A percentile compares a stretch with the other conserved stretches of the same genome.
These are phyloP conservation scores for Xylaria scruposa DNA, from an alignment of 495 filamentous ascomycete species.

Conservation along the genomic window DNA sequence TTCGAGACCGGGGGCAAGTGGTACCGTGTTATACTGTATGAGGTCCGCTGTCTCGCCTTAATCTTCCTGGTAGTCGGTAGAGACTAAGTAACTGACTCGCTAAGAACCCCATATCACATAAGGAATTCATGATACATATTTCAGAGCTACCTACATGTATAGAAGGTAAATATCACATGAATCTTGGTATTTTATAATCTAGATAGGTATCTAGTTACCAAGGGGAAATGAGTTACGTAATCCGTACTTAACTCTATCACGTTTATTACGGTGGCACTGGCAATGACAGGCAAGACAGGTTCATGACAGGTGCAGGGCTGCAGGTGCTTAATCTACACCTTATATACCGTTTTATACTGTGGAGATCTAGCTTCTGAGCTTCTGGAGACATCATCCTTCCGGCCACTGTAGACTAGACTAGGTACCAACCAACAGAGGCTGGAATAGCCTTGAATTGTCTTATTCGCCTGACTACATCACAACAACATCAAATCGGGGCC, in stretches of 20 bases:
- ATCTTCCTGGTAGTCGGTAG: too few species aligned
- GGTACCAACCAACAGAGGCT: constrained; percentile 3
- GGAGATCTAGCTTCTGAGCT: neutral
- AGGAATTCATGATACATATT: neutral
- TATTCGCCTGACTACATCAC: constrained; percentile 1
- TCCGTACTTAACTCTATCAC: neutral
- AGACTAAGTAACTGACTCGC: neutral
- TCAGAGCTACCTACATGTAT: too few species aligned
- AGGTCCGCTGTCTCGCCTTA: neutral
- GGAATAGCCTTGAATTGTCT: constrained; percentile 18
- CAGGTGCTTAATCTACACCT: neutral
- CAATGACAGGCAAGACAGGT: neutral
- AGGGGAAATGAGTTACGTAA: neutral
- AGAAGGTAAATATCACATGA: too few species aligned
- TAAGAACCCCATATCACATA: neutral
- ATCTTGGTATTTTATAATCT: neutral
- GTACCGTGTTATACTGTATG: neutral
- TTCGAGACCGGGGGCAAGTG: too few species aligned
- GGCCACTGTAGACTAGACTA: neutral
- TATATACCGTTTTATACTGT: constrained; percentile 10
- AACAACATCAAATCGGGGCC: constrained; percentile 4
- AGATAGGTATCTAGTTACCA: neutral
- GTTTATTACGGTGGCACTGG: neutral
- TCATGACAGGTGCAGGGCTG: too few species aligned
- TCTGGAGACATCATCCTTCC: neutral